Evolutionary conservation across 148 eudicot species (phyloP).

Genomic region (Rhododendron molle): DNA sequence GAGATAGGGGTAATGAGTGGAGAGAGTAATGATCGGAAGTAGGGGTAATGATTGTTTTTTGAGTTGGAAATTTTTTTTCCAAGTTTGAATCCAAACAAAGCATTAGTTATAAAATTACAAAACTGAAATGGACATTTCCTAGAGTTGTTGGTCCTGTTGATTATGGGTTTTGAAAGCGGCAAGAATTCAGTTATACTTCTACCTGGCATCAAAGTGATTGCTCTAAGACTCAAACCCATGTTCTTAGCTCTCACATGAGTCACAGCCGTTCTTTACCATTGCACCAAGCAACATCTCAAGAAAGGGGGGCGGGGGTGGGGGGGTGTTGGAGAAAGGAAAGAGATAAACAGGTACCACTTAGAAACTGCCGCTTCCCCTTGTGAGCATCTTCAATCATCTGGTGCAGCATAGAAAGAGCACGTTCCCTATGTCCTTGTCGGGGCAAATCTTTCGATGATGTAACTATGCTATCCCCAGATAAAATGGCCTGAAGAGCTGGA

Average conservation of each 20-base stretch:
- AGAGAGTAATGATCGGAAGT: no score
- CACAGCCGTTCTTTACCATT: not conserved
- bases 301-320: not conserved
- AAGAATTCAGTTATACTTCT: not conserved
- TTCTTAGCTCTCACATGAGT: not conserved
- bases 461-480: conserved; percentile 60
- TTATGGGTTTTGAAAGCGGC: not conserved
- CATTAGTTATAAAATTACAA: not conserved
- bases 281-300: not conserved
- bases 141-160: not conserved
- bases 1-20: no score
- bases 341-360: conserved; percentile 54
- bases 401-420: conserved; percentile 88
- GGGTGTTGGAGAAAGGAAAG: not conserved
- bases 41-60: no score
- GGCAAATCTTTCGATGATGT: conserved; percentile 39
- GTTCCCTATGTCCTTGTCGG: conserved; percentile 80
- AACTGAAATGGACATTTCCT: not conserved
- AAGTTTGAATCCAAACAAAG: no score
- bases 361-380: conserved; percentile 91
- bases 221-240: not conserved
- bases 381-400: conserved; percentile 99
- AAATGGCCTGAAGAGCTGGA: conserved; percentile 61
- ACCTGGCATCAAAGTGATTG: not conserved
- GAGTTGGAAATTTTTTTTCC: no score